Evolutionary conservation across 306 rosid species (phyloP), one percentile per base, ranked within the genome.

Genomic region (Sophora flavescens): DNA sequence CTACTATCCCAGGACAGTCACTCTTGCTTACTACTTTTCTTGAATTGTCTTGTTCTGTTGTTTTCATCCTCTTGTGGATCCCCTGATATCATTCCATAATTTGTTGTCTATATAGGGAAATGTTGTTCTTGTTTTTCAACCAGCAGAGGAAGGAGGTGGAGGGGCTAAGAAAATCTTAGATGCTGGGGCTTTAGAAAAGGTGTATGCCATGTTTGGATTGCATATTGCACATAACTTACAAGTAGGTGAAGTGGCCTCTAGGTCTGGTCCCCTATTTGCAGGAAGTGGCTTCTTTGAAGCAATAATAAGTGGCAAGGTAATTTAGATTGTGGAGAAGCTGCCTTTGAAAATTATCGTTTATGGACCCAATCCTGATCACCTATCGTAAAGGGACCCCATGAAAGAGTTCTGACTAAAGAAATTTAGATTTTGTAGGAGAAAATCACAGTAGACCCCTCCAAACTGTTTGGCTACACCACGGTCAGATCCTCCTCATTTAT

Each of bases 81-180:
- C 18, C 2, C 32, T 81, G 48, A 67, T 62, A 53, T 68, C 15
- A 68, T 63, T 81, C 58, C 13, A 62, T 69, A 42, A 41, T 59
- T 74, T 59, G 10, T 75, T n/a, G 72, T 38, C 63, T 35, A 22
- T 36, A 78, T 51, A 89, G 98, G 98, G 98, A 84, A 93, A 97
- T 9, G 86, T 90, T 11, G 86, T 91, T 77, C 97, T 93, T 71
- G 88, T 93, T 82, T 93, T 93, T 80, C 98, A 91, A 90, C 97
- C 97, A 32, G 98, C 98, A 32, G 98, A 93, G 85, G 98, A 93
- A 87, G 96, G 97, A 75, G 84, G 90, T 58, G 91, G 82, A 38
- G 98, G 98, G 78, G 98, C 97, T 26, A 90, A 87, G 87, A 77
- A 78, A 85, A 80, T 93, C 70, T 15, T 91, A 77, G 91, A 88